Evolutionary conservation across 83 land plant genomes (phyloP).

Genomic region (Picea engelmannii): DNA sequence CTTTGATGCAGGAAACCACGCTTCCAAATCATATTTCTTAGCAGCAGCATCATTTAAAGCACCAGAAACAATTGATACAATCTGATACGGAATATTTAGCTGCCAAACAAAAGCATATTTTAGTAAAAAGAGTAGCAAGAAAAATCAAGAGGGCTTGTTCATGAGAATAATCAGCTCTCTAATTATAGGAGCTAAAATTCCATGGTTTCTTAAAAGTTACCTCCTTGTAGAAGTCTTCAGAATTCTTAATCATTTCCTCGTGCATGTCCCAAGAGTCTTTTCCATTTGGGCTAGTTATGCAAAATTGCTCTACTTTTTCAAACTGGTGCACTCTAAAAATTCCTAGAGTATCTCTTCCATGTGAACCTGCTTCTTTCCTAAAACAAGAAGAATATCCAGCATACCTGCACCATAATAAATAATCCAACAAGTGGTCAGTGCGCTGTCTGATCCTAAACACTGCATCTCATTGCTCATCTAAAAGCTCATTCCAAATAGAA

Average conservation of each 20-base stretch:
- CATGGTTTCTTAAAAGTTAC: constrained; percentile 23
- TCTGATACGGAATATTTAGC: constrained; percentile 82
- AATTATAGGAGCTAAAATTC: neutral
- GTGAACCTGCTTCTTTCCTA: constrained; percentile 85
- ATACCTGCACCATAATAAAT: too few species aligned
- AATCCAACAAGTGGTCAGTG: too few species aligned
- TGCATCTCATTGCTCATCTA: too few species aligned
- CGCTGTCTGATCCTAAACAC: too few species aligned
- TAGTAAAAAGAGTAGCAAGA: neutral
- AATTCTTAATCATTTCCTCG: constrained; percentile 93
- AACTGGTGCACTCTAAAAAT: constrained; percentile 98
- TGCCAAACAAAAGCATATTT: constrained; percentile 24
- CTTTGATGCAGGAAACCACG: constrained; percentile 96
- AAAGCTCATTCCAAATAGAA: too few species aligned
- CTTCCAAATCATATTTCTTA: constrained; percentile 96
- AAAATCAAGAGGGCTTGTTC: neutral
- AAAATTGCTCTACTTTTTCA: constrained; percentile 97
- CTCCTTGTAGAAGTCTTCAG: constrained; percentile 91
- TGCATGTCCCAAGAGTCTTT: constrained; percentile 94
- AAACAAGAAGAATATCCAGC: neutral
- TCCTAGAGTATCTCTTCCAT: constrained; percentile 94
- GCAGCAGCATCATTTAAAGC: constrained; percentile 99
- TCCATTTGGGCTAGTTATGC: constrained; percentile 85
- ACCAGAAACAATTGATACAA: constrained; percentile 94
- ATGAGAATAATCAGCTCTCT: neutral